Conservation (phyloP, 768 basidiomycete species). For the Rubroboletus satanas region DNA sequence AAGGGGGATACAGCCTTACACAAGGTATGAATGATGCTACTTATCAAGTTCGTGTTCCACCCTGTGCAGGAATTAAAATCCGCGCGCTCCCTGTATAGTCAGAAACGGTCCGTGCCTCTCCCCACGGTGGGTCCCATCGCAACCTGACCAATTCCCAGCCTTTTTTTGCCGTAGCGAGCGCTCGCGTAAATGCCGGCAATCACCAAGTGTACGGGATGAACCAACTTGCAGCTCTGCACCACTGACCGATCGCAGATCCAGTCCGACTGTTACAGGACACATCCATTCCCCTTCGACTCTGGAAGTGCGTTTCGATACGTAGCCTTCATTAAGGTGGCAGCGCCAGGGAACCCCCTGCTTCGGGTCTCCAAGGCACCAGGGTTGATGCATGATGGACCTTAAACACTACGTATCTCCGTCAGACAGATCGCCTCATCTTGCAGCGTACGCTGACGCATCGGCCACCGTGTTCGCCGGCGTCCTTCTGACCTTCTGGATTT, state of each 20-base stretch:
- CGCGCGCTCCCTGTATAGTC: not conserved
- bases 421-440: not conserved
- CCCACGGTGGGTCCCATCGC: slow-evolving; percentile 18
- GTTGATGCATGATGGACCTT: not conserved
- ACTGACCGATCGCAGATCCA: not conserved
- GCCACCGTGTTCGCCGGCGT: not conserved
- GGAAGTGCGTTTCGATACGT: too few relatives aligned
- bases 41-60: not conserved
- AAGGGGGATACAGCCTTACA: not conserved
- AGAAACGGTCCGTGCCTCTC: slow-evolving; percentile 7
- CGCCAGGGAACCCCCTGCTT: not conserved
- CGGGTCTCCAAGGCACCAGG: not conserved
- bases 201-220: not conserved
- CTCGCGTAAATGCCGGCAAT: slow-evolving; percentile 1
- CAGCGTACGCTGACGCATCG: not conserved
- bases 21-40: not conserved
- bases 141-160: slow-evolving; percentile 4
- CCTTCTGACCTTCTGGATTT: not conserved
- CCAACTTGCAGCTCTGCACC: too few relatives aligned
- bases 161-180: not conserved
- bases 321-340: too few relatives aligned
- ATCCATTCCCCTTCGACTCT: too few relatives aligned
- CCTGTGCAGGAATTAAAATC: not conserved
- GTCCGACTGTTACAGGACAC: not conserved
- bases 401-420: not conserved